Evolutionary conservation across 805 yeast species (phyloP), one percentile per base, ranked within the genome.

Genomic region (Metschnikowia vanudenii): DNA sequence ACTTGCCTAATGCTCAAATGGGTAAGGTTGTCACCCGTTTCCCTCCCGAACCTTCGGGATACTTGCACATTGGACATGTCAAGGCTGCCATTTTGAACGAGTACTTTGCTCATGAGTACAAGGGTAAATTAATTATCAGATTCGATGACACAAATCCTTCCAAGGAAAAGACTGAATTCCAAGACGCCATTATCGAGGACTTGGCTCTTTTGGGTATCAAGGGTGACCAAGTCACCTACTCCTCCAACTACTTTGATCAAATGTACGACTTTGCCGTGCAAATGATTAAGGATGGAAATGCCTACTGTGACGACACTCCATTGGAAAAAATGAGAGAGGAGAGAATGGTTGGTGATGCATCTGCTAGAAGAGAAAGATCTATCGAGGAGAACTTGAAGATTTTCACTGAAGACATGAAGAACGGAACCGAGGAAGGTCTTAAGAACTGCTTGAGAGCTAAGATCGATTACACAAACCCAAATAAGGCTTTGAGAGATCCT

Each of bases 21-120:
- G 99, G 99, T 55, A 75, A 91, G 70, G 99, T 94, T 47, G 98
- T 95, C 45, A 95, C 99, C 45, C 86, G 99, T 74, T 94, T 94
- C 82, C 99, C 96, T 43, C 99, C 99, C 55, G 99, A 94, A 75
- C 99, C 99, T 50, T 88, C 96, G 73, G 99, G 99, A 73, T 94
- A 91, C 71, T 79, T 94, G 71, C 99, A 94, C 72, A 94, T 94
- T 71, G 99, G 99, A 58, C 99, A 94, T 66, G 99, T 96, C 51
- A 94, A 94, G 72, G 99, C 99, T 52, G 99, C 99, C 45, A 78
- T 94, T 49, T 79, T 94, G 65, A 94, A 94, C 75, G 94, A 94
- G 71, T 92, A 91, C 74, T 92, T 94, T 74, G 99, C 99, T 40
- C 84, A 88, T 59, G 85, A 81, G 63, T 94, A 92, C 78, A 86